phyloP scores from a whole-genome alignment of 306 rosid species.

The Cucurbita maxima region DNA sequence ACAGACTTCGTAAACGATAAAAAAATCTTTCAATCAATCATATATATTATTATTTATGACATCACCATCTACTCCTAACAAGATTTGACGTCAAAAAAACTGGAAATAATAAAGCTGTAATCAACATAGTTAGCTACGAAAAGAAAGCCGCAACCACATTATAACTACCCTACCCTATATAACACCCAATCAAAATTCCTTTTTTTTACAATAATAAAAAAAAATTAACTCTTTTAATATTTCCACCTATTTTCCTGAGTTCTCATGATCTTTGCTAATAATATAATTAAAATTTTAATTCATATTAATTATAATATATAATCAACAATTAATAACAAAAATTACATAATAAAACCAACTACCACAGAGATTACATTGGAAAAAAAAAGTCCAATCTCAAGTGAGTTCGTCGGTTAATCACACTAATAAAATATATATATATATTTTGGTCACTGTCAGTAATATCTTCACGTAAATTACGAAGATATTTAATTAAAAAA shows the following conservation, averaged over 20 bases:
- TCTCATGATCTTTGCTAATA: too few relatives aligned
- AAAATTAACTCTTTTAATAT: background rate
- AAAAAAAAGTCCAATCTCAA: background rate
- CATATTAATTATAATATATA: background rate
- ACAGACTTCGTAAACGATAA: background rate
- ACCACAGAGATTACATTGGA: background rate
- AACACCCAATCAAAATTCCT: background rate
- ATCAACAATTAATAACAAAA: constrained; percentile 3
- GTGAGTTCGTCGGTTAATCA: background rate
- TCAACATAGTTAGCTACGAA: background rate
- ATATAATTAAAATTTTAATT: background rate
- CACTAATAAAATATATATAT: background rate
- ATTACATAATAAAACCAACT: background rate
- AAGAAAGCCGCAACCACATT: background rate
- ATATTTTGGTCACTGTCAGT: background rate
- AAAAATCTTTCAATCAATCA: background rate
- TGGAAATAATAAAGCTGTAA: background rate
- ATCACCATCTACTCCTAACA: background rate
- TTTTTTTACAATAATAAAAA: background rate
- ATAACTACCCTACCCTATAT: background rate
- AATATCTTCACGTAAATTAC: background rate
- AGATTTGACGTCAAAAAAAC: background rate
- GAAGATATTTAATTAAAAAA: background rate
- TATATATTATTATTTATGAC: background rate
- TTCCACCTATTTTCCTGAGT: background rate